phyloP scores from a whole-genome alignment of 208 protist species.

The Leishmania amazonensis region DNA sequence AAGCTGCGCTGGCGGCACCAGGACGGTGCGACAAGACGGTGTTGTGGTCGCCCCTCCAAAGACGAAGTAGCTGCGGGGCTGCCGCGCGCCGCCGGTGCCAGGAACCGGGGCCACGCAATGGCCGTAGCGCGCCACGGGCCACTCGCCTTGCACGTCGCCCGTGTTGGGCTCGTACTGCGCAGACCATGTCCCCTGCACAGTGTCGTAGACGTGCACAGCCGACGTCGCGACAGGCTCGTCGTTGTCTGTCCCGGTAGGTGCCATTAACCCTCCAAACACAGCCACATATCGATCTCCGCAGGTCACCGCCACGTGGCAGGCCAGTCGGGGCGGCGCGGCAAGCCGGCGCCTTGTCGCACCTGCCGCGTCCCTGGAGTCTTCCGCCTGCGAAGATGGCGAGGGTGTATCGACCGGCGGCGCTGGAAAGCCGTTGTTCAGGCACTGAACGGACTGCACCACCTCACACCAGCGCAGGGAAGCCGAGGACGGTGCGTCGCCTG shows the following conservation, averaged over 20 bases:
- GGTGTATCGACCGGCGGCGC: conserved; percentile 18
- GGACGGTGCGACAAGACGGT: conserved; percentile 4
- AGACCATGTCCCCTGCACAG: conserved; percentile 35
- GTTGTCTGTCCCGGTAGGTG: neutral
- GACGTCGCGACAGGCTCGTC: conserved; percentile 29
- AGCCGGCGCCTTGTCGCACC: neutral
- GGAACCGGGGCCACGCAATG: conserved; percentile 47
- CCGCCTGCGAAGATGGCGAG: neutral
- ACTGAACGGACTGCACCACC: conserved; percentile 18
- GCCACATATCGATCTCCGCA: conserved; percentile 38
- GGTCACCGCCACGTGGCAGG: conserved; percentile 52
- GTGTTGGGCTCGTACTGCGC: neutral
- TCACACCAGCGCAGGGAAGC: conserved; percentile 22
- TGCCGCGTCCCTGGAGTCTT: neutral
- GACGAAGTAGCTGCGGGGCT: conserved; percentile 27
- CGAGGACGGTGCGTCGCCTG: neutral
- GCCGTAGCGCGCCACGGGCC: conserved; percentile 62
- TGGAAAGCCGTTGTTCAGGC: conserved; percentile 17
- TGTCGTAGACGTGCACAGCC: conserved; percentile 48
- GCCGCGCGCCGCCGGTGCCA: conserved; percentile 30
- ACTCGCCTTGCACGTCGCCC: conserved; percentile 13
- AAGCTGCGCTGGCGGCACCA: conserved; percentile 47
- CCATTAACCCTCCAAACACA: conserved; percentile 49
- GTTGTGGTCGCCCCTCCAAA: conserved; percentile 27
- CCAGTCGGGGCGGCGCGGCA: conserved; percentile 33